phyloP scores from a whole-genome alignment of 2,329 filamentous ascomycete genomes.

The Hypoxylon sp. region DNA sequence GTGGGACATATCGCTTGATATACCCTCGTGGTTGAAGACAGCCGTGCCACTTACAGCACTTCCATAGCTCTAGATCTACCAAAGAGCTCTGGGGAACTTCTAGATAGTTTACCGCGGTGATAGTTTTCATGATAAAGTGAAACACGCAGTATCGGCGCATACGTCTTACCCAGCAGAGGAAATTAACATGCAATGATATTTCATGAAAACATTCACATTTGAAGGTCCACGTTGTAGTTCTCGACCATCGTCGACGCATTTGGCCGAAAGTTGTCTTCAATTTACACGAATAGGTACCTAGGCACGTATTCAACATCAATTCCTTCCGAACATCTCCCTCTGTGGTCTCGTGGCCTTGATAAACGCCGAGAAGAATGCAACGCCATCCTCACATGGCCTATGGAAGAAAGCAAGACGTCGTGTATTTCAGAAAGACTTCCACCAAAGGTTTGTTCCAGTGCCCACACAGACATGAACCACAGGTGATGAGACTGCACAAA shows the following conservation, averaged over 20 bases:
- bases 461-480: not conserved
- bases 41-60: not conserved
- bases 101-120: not conserved
- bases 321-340: not conserved
- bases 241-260: not conserved
- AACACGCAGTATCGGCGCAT: not conserved
- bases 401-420: too few relatives aligned
- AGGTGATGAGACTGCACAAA: too few relatives aligned
- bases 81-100: not conserved
- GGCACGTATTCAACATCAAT: constrained; percentile 6
- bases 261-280: constrained; percentile 9
- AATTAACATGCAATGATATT: not conserved
- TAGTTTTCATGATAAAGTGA: not conserved
- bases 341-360: too few relatives aligned
- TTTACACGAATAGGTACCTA: too few relatives aligned
- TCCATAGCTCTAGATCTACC: not conserved
- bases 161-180: not conserved
- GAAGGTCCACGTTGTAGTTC: not conserved
- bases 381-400: too few relatives aligned
- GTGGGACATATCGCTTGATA: not conserved
- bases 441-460: not conserved
- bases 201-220: not conserved
- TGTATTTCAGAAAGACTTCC: too few relatives aligned
- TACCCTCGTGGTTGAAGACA: not conserved
- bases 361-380: too few relatives aligned